phyloP scores from a whole-genome alignment of 371 early-diverging fungal species.

The Mucor indicus region DNA sequence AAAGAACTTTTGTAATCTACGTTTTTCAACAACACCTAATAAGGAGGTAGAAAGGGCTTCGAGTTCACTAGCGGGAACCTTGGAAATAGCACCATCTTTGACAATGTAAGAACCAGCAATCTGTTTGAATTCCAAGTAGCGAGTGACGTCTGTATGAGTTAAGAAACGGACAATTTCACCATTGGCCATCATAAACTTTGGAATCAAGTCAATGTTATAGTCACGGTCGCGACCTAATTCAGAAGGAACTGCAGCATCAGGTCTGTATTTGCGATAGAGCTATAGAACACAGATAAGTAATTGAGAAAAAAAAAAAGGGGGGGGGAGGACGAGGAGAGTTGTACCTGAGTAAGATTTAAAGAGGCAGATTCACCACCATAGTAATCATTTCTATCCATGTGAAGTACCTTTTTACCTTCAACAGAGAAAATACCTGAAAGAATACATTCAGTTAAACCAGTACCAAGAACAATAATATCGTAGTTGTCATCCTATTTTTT shows the following conservation, averaged over 20 bases:
- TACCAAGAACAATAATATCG: constrained; percentile 97
- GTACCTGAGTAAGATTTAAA: constrained; percentile 90
- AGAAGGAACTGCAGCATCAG: constrained; percentile 60
- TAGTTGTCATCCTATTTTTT: constrained; percentile 77
- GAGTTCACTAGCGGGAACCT: constrained; percentile 92
- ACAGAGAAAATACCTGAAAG: constrained; percentile 97
- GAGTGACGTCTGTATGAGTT: constrained; percentile 95
- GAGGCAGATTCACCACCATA: constrained; percentile 98
- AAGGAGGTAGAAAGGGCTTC: constrained; percentile 89
- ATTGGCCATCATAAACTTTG: constrained; percentile 99
- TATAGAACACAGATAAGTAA: constrained; percentile 17
- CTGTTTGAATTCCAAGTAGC: constrained; percentile 97
- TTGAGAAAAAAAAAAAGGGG: background rate
- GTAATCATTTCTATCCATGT: constrained; percentile 98
- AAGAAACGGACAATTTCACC: constrained; percentile 87
- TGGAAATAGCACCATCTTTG: constrained; percentile 83
- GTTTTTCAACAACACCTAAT: constrained; percentile 96
- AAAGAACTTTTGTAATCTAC: constrained; percentile 94
- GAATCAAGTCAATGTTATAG: constrained; percentile 98
- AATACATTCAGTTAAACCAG: constrained; percentile 99
- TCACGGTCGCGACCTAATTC: constrained; percentile 88
- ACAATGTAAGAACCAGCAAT: constrained; percentile 96
- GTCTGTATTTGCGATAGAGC: constrained; percentile 87
- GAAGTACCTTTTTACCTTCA: constrained; percentile 97
- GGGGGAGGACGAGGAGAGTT: background rate